These are phyloP conservation scores for Lipomyces starkeyi DNA, from an alignment of 805 yeast genomes.

Conservation along the genomic window DNA sequence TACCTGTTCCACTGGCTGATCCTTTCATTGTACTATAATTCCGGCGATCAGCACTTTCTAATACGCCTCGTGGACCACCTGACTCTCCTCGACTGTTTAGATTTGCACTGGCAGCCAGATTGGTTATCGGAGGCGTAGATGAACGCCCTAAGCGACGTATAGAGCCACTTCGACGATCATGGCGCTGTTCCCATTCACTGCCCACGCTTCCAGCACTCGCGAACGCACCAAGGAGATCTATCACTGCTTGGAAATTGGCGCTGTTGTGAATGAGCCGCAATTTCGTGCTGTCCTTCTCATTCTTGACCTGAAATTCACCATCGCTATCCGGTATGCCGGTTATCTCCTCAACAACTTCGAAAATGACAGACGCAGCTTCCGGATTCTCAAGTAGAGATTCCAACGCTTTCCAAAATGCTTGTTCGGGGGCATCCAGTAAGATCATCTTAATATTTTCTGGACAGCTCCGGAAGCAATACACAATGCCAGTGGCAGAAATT, in stretches of 20 bases:
- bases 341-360: slow-evolving; percentile 30
- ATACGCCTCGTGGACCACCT: slow-evolving; percentile 4
- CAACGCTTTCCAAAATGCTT: slow-evolving; percentile 36
- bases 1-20: slow-evolving; percentile 2
- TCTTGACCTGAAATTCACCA: slow-evolving; percentile 10
- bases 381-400: slow-evolving; percentile 32
- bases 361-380: slow-evolving; percentile 32
- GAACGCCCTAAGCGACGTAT: slow-evolving; percentile 22
- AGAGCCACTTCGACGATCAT: slow-evolving; percentile 20
- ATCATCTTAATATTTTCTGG: slow-evolving; percentile 13
- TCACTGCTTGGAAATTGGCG: slow-evolving; percentile 38
- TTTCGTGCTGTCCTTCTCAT: slow-evolving; percentile 12
- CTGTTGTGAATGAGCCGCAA: slow-evolving; percentile 20
- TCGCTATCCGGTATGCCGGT: slow-evolving; percentile 20
- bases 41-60: slow-evolving; percentile 23
- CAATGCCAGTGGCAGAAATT: slow-evolving; percentile 25
- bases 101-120: not conserved
- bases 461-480: slow-evolving; percentile 22
- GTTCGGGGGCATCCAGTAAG: slow-evolving; percentile 30
- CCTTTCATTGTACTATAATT: slow-evolving; percentile 31
- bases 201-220: slow-evolving; percentile 40
- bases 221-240: slow-evolving; percentile 39
- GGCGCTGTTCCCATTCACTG: slow-evolving; percentile 35
- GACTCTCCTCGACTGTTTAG: not conserved
- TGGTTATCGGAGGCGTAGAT: slow-evolving; percentile 22